Conservation (phyloP, 139 green algal species). For the Dunaliella primolecta region DNA sequence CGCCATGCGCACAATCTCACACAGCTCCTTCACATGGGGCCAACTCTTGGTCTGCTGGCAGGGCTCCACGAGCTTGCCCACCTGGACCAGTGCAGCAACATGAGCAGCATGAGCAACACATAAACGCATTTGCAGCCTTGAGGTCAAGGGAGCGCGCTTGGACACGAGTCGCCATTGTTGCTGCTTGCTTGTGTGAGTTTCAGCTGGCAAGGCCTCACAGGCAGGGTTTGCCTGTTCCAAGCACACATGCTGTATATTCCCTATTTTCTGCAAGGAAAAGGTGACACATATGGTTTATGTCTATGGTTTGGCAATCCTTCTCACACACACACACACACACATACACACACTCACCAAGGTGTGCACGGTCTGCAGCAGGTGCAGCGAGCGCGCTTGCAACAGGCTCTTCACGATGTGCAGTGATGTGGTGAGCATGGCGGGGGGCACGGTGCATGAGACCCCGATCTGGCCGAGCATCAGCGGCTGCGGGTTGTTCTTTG, state of each 20-base stretch:
- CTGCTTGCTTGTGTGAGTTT: too few species aligned
- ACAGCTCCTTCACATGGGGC: conserved; percentile 27
- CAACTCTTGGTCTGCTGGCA: conserved; percentile 34
- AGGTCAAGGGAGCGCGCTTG: too few species aligned
- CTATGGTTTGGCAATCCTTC: too few species aligned
- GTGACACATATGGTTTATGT: too few species aligned
- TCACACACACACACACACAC: background rate
- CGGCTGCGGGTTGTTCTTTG: background rate
- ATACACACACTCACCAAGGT: conserved; percentile 6
- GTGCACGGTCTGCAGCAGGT: conserved; percentile 25
- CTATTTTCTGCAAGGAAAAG: too few species aligned
- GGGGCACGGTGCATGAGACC: background rate
- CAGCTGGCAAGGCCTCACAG: too few species aligned
- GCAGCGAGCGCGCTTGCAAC: conserved; percentile 28
- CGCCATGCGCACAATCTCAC: conserved; percentile 31
- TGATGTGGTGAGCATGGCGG: background rate
- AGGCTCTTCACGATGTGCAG: background rate
- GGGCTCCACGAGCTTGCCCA: conserved; percentile 33
- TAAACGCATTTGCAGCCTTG: too few species aligned
- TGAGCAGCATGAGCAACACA: too few species aligned
- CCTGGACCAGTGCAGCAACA: too few species aligned
- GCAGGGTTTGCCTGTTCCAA: too few species aligned
- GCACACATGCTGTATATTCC: too few species aligned
- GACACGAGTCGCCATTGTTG: too few species aligned
- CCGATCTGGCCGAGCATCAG: background rate